Evolutionary conservation across 1,139 yeast species (phyloP), one percentile per base, ranked within the genome.

Genomic region (Yamadazyma songkhlaensis): DNA sequence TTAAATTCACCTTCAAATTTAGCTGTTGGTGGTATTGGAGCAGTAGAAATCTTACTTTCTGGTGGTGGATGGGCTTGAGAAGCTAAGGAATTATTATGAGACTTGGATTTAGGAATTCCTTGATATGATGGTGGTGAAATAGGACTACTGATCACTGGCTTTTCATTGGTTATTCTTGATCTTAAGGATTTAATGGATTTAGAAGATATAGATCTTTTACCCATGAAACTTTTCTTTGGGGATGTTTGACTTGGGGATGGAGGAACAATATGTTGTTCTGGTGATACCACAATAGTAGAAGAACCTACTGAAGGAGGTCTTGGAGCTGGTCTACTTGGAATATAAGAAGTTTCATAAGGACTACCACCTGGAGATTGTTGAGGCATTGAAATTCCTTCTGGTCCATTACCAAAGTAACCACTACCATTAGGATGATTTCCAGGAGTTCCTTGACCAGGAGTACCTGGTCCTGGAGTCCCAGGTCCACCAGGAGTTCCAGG

Each of bases 251-350:
- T 38, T 3, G 52, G 41, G 9, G 40, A 38, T n/a, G 37, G 43
- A 6, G 51, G 42, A 8, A 36, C 41, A 17, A 34, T 36, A 7
- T 33, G 34, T 23, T 24, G 42, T 32, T 35, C 43, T 4, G 47
- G 47, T 12, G 39, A 32, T 7, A 28, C n/a, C 14, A 12, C 11
- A 9, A 12, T 21, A 22, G 37, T 27, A 9, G 45, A 28, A 8
- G 37, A 15, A 11, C 40, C 15, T n/a, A 20, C 29, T 12, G 30
- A 42, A 25, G 41, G 39, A 29, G 42, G 43, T 44, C 74, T 76
- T 31, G 88, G 88, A 0, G 88, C 85, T 0, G 87, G 86, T 43
- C 87, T 64, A 37, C 79, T 73, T 6, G 87, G 87, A 40, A 80
- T 77, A 45, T 74, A 80, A 49, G 73, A 80, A 24, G 54, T 60